These are phyloP conservation scores for Tolypocladium tundrense DNA, from an alignment of 2,329 filamentous ascomycete species.

Conservation along the genomic window DNA sequence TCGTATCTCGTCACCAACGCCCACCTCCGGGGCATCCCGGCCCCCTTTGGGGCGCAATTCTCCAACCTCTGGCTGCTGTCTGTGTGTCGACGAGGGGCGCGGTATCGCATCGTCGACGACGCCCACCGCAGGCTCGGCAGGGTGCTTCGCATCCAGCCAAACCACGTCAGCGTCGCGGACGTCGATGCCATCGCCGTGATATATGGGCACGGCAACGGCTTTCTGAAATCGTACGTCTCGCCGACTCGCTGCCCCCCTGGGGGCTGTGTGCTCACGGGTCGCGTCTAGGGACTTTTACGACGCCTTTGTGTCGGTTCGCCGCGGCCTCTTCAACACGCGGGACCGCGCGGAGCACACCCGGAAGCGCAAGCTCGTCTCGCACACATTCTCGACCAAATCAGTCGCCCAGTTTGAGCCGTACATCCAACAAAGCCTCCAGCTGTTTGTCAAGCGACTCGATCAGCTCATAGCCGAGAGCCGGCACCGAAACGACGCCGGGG, in stretches of 20 bases:
- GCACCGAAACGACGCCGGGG: conserved; percentile 42
- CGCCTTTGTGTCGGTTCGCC: conserved; percentile 77
- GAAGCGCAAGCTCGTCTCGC: conserved; percentile 80
- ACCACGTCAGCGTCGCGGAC: conserved; percentile 75
- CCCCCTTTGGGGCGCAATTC: conserved; percentile 54
- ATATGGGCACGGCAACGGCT: conserved; percentile 73
- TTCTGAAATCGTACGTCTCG: conserved; percentile 51
- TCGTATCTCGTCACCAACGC: conserved; percentile 47
- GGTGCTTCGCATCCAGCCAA: conserved; percentile 74
- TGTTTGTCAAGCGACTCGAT: conserved; percentile 66
- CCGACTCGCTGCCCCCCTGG: neutral
- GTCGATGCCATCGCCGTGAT: conserved; percentile 64
- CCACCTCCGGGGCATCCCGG: conserved; percentile 44
- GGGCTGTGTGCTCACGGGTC: neutral
- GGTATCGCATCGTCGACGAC: conserved; percentile 56
- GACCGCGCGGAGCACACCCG: conserved; percentile 72
- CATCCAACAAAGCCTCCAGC: conserved; percentile 68
- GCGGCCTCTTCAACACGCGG: conserved; percentile 83
- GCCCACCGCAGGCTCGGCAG: conserved; percentile 67
- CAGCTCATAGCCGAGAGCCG: conserved; percentile 38
- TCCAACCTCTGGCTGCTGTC: conserved; percentile 72
- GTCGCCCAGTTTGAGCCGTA: conserved; percentile 82
- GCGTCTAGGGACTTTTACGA: conserved; percentile 69
- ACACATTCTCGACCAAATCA: conserved; percentile 77
- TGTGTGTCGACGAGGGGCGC: conserved; percentile 52